Percentiles rank a stretch among this genome's conserved stretches.
Evolutionary conservation across 164 flowering plant species (phyloP).

Genomic region (Dillenia suffruticosa): DNA sequence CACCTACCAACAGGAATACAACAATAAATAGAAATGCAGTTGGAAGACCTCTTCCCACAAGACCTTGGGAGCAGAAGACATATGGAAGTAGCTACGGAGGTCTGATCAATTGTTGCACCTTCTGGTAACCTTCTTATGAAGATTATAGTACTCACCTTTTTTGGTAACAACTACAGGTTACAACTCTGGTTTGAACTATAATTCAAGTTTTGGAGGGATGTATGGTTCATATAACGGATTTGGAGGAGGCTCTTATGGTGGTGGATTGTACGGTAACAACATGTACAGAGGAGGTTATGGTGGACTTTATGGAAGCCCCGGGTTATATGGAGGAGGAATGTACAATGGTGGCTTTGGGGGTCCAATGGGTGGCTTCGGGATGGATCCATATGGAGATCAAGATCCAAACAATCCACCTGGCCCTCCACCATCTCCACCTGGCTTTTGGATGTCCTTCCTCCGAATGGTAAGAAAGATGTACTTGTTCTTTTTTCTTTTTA

Average conservation of each 20-base stretch:
- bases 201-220: conserved; percentile 59
- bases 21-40: conserved; percentile 42
- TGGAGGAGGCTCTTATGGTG: conserved; percentile 61
- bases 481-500: neutral
- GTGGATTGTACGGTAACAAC: conserved; percentile 38
- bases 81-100: conserved; percentile 62
- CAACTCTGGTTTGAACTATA: conserved; percentile 43
- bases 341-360: conserved; percentile 60
- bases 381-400: conserved; percentile 58
- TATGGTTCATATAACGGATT: conserved; percentile 48
- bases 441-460: conserved; percentile 88
- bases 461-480: conserved; percentile 49
- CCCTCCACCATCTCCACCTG: conserved; percentile 76
- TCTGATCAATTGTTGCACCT: neutral
- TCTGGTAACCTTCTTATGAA: neutral
- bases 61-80: conserved; percentile 92
- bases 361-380: conserved; percentile 52
- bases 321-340: conserved; percentile 72
- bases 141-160: neutral
- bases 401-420: conserved; percentile 94
- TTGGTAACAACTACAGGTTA: conserved; percentile 38
- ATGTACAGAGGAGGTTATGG: conserved; percentile 47
- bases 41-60: conserved; percentile 76
- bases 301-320: conserved; percentile 45
- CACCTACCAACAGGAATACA: conserved; percentile 35